phyloP scores from a whole-genome alignment of 495 filamentous ascomycete genomes.

The Xylaria palmicola region DNA sequence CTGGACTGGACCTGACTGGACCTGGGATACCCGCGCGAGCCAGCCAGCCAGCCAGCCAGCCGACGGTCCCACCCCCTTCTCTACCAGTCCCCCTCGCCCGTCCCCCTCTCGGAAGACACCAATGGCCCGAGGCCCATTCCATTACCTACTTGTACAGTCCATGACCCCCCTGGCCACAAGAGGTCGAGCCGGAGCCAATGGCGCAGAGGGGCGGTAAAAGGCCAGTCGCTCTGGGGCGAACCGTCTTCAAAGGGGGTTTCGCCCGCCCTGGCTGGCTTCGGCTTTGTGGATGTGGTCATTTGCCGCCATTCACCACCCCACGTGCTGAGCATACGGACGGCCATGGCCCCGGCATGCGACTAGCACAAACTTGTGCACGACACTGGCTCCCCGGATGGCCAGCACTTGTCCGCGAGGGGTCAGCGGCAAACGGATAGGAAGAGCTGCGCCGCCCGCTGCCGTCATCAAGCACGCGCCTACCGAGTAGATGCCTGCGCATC shows the following conservation, averaged over 20 bases:
- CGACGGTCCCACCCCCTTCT: background rate
- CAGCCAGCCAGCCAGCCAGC: no score
- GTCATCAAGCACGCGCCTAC: no score
- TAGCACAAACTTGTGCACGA: background rate
- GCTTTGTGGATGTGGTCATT: constrained; percentile 17
- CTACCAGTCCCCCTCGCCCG: background rate
- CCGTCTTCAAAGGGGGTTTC: background rate
- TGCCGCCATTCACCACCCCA: constrained; percentile 34
- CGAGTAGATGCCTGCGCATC: no score
- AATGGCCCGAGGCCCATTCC: no score
- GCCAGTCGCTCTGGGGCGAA: background rate
- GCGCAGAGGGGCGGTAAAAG: background rate
- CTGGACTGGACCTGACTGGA: no score
- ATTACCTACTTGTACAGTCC: no score
- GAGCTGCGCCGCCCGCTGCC: no score
- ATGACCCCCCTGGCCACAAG: no score
- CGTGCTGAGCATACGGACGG: constrained; percentile 17
- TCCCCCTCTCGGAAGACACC: no score
- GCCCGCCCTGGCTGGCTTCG: background rate
- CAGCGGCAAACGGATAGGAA: background rate
- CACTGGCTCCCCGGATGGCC: background rate
- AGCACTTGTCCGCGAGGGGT: background rate
- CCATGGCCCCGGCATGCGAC: background rate
- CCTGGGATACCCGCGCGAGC: no score
- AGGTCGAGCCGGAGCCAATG: background rate